Evolutionary conservation across 352 stramenopile genomes (phyloP).

Genomic region (Pythium phragmitis): DNA sequence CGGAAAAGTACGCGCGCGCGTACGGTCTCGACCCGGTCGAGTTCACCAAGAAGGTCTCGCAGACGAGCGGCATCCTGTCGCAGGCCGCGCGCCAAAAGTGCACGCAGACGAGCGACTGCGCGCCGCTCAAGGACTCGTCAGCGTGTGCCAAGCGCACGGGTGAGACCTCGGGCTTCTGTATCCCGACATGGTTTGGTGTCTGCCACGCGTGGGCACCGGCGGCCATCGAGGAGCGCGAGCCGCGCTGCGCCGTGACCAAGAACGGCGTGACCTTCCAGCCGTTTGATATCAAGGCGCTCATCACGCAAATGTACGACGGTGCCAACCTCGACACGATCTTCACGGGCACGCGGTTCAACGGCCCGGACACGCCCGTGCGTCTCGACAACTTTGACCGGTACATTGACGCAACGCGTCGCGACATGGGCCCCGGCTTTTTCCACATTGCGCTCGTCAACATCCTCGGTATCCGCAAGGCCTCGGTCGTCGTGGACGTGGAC

Average conservation of each 20-base stretch:
- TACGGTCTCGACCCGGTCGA: constrained; percentile 7
- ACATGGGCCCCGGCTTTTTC: constrained; percentile 47
- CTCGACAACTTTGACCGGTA: constrained; percentile 50
- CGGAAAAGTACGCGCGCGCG: constrained; percentile 30
- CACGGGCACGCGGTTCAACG: constrained; percentile 40
- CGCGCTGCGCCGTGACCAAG: constrained; percentile 30
- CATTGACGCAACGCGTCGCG: constrained; percentile 35
- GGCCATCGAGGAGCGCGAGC: constrained; percentile 10
- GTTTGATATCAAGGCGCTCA: constrained; percentile 28
- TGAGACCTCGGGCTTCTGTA: not conserved
- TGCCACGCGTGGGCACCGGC: constrained; percentile 23
- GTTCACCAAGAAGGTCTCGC: constrained; percentile 29
- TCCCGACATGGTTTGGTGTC: constrained; percentile 15
- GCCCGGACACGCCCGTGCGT: not conserved
- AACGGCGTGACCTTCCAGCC: constrained; percentile 32
- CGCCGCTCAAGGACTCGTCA: not conserved
- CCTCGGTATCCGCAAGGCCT: constrained; percentile 34
- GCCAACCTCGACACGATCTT: constrained; percentile 36
- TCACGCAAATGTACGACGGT: constrained; percentile 29
- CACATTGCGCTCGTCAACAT: constrained; percentile 35
- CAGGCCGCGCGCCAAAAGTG: not conserved
- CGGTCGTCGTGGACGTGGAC: constrained; percentile 43
- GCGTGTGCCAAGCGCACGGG: constrained; percentile 8
- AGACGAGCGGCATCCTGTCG: constrained; percentile 9
- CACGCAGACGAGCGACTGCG: constrained; percentile 9